Evolutionary conservation across 2,329 filamentous ascomycete species (phyloP), one percentile per base, ranked within the genome.

Genomic region (Epichloe brachyelytri): DNA sequence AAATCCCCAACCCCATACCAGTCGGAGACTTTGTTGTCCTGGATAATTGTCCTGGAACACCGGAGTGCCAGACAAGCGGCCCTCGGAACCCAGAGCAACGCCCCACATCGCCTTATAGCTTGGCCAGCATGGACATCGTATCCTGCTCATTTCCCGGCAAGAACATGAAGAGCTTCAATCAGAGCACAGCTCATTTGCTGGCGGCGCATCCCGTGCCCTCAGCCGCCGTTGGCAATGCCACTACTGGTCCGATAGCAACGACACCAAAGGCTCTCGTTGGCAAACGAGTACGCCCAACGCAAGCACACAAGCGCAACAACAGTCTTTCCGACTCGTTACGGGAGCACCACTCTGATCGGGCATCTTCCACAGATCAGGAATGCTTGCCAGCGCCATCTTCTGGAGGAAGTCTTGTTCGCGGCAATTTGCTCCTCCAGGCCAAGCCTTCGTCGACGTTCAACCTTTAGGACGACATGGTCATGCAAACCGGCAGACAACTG

Each of bases 281-380:
- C 51, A 83, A 83, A 61, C 74, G 78, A 15, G 72, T 78, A 7
- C 76, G 80, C 15, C 75, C 80, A 19, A 66, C 68, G 10, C 75
- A 78, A 55, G 65, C 71, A 3, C 89, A 95, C 67, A 90, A 88
- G 65, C 82, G 89, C 20, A 95, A 87, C 62, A 88, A 84, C 47
- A 96, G 90, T 63, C 84, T 93, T 59, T 87, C 86, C 0, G 88
- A 96, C 67, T 91, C 90, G 1, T 66, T 91, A 48, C 75, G 88
- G 58, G 86, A 93, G 66, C 83, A 70, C 68, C 79, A 65, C 20
- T 65, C 67, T 5, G 76, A 79, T 44, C 76, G 72, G 53, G 62
- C 73, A 4, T 63, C 74, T 2, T 72, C 73, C 55, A 78, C 76
- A 55, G 77, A 77, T 20, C 70, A 74, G 3, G 79, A 82, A 52